phyloP scores from a whole-genome alignment of 2,329 filamentous ascomycete species.

The Trichoderma sp. region DNA sequence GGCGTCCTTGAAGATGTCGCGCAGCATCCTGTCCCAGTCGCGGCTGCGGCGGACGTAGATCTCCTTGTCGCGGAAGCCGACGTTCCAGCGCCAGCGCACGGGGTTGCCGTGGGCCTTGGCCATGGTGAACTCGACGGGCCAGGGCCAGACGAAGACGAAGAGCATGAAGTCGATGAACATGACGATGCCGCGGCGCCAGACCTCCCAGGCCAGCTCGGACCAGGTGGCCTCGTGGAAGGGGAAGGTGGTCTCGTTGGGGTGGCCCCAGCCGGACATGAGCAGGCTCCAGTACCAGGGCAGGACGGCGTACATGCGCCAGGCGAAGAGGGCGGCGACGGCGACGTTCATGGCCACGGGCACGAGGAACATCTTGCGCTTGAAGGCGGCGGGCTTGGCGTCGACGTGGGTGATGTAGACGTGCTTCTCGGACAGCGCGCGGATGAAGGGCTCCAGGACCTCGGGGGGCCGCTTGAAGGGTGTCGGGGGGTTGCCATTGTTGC shows the following conservation, averaged over 20 bases:
- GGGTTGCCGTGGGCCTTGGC: conserved; percentile 63
- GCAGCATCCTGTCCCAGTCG: conserved; percentile 66
- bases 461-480: conserved; percentile 70
- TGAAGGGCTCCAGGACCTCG: conserved; percentile 64
- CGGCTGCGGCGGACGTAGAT: conserved; percentile 78
- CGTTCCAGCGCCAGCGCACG: conserved; percentile 68
- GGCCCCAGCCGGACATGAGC: conserved; percentile 64
- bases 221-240: conserved; percentile 60
- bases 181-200: conserved; percentile 61
- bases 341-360: conserved; percentile 79
- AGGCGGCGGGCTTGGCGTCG: conserved; percentile 66
- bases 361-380: conserved; percentile 82
- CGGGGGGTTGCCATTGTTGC: conserved; percentile 48
- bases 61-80: conserved; percentile 80
- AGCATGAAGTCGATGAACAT: conserved; percentile 76
- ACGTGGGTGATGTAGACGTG: conserved; percentile 85
- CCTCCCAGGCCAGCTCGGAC: conserved; percentile 57
- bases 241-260: conserved; percentile 67
- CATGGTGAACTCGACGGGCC: conserved; percentile 72
- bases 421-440: conserved; percentile 64
- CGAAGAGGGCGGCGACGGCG: conserved; percentile 63
- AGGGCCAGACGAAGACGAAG: conserved; percentile 68
- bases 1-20: conserved; percentile 55
- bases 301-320: conserved; percentile 69
- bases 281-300: conserved; percentile 73